Percentiles rank a stretch among this genome's conserved stretches.
Evolutionary conservation across 371 early-diverging fungal species (phyloP).

Genomic region (Gilbertella persicaria): DNA sequence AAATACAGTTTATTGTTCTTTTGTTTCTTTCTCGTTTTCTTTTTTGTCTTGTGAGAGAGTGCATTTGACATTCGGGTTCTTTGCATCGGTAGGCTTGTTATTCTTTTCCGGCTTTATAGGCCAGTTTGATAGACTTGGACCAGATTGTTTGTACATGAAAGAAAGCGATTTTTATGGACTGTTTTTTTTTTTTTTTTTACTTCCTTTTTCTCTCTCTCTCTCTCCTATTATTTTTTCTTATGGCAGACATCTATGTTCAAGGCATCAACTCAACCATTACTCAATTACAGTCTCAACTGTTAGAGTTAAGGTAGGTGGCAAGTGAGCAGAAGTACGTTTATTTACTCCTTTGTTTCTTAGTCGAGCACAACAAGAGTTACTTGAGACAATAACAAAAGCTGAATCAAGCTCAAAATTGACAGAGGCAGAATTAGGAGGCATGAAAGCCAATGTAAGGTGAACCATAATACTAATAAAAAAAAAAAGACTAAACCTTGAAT

Average conservation of each 20-base stretch:
- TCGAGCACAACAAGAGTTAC: slow-evolving; percentile 14
- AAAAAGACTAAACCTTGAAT: not conserved
- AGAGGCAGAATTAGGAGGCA: slow-evolving; percentile 14
- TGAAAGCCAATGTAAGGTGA: slow-evolving; percentile 22
- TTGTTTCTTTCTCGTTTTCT: not conserved
- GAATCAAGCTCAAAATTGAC: slow-evolving; percentile 3
- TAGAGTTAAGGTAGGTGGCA: not conserved
- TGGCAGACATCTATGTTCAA: not conserved
- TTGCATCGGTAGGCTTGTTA: not conserved
- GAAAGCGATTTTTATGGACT: not conserved
- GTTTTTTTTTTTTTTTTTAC: not conserved
- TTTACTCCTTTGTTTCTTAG: slow-evolving; percentile 8
- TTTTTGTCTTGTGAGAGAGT: not conserved
- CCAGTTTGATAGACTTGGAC: not conserved
- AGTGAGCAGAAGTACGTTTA: not conserved
- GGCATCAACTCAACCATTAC: not conserved
- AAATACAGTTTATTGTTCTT: not conserved
- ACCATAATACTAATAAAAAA: not conserved
- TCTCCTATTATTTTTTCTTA: not conserved
- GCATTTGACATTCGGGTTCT: not conserved
- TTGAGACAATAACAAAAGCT: slow-evolving; percentile 4
- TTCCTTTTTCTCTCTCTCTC: not conserved
- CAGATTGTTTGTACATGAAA: not conserved
- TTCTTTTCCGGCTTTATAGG: not conserved
- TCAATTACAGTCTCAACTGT: not conserved